phyloP scores from a whole-genome alignment of 306 rosid species.

The Pyrus bretschneideri region DNA sequence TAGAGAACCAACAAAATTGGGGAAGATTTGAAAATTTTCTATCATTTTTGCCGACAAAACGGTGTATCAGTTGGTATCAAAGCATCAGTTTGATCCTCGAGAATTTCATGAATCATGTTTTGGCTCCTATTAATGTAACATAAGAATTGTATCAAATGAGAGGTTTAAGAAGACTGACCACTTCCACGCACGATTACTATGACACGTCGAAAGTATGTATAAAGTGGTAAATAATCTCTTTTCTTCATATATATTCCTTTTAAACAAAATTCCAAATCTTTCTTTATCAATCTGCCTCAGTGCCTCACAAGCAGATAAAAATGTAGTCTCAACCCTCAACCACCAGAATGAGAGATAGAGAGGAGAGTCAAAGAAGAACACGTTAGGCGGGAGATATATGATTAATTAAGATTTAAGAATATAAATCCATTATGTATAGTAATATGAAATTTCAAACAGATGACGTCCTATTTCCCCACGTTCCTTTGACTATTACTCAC shows the following conservation, averaged over 20 bases:
- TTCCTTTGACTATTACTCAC: background rate
- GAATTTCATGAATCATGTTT: no score
- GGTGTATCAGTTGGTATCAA: no score
- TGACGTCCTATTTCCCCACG: background rate
- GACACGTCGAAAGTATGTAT: background rate
- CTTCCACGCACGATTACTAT: no score
- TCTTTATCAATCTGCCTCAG: background rate
- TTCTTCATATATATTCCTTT: background rate
- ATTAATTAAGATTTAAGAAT: background rate
- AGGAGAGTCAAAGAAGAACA: background rate
- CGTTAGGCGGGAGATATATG: background rate
- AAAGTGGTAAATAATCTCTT: background rate
- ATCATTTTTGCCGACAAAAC: no score
- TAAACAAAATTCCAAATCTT: background rate
- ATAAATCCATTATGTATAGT: background rate
- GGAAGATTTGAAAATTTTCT: no score
- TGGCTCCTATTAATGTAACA: no score
- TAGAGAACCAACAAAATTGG: no score
- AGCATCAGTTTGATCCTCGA: no score
- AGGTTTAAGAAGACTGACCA: no score
- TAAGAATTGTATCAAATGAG: no score
- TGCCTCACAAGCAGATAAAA: background rate
- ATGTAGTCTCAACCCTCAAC: background rate
- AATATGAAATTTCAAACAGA: background rate
- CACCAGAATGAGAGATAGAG: background rate